A percentile compares a stretch with the other conserved stretches of the same genome.
Evolutionary conservation across 208 protist species (phyloP).

Genomic region (Crithidia brevicula): DNA sequence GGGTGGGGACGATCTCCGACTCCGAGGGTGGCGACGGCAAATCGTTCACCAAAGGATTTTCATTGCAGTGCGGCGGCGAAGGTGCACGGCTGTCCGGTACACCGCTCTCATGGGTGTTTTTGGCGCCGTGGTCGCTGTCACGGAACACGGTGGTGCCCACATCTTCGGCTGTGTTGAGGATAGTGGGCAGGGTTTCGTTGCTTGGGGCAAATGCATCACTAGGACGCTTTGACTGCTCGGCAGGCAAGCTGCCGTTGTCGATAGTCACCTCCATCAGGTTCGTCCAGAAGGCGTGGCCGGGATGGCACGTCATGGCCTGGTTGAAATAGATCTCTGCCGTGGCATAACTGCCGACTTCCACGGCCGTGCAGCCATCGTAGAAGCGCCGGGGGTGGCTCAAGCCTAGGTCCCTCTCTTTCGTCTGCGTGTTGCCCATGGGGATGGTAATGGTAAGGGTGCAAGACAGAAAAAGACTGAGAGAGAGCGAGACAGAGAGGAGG

Average conservation of each 20-base stretch:
- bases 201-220: neutral
- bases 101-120: neutral
- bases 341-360: constrained; percentile 12
- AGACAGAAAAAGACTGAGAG: no score
- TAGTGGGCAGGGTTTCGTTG: neutral
- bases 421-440: neutral
- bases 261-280: neutral
- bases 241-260: neutral
- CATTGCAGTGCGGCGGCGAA: neutral
- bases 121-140: neutral
- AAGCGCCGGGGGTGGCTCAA: constrained; percentile 20
- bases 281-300: constrained; percentile 22
- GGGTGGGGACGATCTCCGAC: neutral
- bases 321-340: constrained; percentile 34
- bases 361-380: constrained; percentile 19
- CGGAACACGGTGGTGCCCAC: neutral
- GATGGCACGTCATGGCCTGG: constrained; percentile 20
- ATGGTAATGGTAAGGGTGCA: no score
- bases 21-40: neutral
- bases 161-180: neutral
- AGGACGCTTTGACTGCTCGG: neutral
- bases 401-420: neutral
- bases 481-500: no score
- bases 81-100: neutral
- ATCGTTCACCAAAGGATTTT: neutral